These are phyloP conservation scores for Anthostomella pinea DNA, from an alignment of 2,329 filamentous ascomycete genomes.

Conservation along the genomic window DNA sequence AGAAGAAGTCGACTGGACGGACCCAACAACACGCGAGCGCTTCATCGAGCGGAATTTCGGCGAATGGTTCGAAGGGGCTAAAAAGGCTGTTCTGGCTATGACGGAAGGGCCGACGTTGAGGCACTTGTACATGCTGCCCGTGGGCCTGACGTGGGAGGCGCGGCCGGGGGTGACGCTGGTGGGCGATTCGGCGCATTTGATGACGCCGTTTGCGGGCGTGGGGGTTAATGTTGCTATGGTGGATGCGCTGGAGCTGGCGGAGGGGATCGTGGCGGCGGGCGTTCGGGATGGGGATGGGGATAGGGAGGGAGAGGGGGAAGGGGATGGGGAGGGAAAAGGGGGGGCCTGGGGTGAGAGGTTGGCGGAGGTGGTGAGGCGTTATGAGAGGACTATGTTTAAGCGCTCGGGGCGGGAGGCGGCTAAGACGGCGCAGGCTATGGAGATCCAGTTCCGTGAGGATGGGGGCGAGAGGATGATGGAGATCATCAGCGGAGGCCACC, in stretches of 20 bases:
- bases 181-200: conserved; percentile 50
- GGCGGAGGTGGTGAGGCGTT: conserved; percentile 14
- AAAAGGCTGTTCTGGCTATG: conserved; percentile 12
- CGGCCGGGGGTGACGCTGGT: conserved; percentile 45
- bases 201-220: conserved; percentile 46
- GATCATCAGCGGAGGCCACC: conserved; percentile 11
- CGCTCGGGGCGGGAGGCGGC: conserved; percentile 18
- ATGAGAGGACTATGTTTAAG: conserved; percentile 24
- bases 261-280: conserved; percentile 15
- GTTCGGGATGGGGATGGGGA: conserved; percentile 4
- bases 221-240: conserved; percentile 49
- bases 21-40: conserved; percentile 6
- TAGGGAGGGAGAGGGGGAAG: conserved; percentile 7
- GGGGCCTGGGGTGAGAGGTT: conserved; percentile 9
- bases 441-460: conserved; percentile 15
- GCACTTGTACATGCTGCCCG: conserved; percentile 24
- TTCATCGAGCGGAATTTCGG: conserved; percentile 18
- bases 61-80: conserved; percentile 12
- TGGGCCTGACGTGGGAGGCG: conserved; percentile 20
- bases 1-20: conserved; percentile 18
- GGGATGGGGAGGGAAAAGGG: conserved; percentile 2
- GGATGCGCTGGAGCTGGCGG: conserved; percentile 41
- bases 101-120: conserved; percentile 12
- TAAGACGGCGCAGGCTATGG: conserved; percentile 15
- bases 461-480: conserved; percentile 16